These are phyloP conservation scores for Botrytis cinerea DNA, from an alignment of 2,329 filamentous ascomycete species.

Conservation along the genomic window DNA sequence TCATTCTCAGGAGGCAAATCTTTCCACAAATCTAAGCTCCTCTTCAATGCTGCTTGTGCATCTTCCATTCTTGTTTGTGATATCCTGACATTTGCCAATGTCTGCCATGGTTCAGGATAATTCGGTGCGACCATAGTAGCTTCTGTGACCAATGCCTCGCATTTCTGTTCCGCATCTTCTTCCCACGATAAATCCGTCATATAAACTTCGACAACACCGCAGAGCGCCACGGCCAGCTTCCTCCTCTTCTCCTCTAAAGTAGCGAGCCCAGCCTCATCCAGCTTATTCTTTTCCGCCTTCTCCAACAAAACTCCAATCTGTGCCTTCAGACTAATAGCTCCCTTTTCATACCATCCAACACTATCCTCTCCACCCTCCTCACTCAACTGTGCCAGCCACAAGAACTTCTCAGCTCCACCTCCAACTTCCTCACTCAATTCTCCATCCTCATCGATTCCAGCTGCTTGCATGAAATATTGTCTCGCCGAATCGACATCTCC, in stretches of 20 bases:
- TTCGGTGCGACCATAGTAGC: conserved; percentile 82
- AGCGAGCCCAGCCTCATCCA: conserved; percentile 45
- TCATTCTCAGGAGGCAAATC: conserved; percentile 72
- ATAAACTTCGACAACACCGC: conserved; percentile 93
- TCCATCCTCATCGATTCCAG: conserved; percentile 75
- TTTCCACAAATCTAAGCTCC: conserved; percentile 83
- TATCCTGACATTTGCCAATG: conserved; percentile 88
- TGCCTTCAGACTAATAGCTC: conserved; percentile 69
- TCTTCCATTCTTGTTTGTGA: conserved; percentile 81
- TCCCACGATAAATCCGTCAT: conserved; percentile 98
- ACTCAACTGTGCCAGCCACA: conserved; percentile 90
- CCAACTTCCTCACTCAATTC: conserved; percentile 68
- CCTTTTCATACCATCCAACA: conserved; percentile 67
- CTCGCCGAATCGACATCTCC: conserved; percentile 75
- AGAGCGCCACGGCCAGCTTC: conserved; percentile 88
- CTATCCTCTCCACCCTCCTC: conserved; percentile 67
- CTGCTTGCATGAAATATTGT: conserved; percentile 70
- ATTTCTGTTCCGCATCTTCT: conserved; percentile 82
- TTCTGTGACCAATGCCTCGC: conserved; percentile 87
- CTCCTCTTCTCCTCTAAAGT: conserved; percentile 69
- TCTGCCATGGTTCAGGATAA: conserved; percentile 89
- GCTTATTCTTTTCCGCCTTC: conserved; percentile 49
- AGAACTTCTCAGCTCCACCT: conserved; percentile 88
- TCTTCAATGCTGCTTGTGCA: conserved; percentile 72
- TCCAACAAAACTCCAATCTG: conserved; percentile 68